Percentiles rank a stretch among this genome's conserved stretches.
These are phyloP conservation scores for Paraleonurus japonicus DNA, from an alignment of 257 asterid genomes.

Conservation along the genomic window DNA sequence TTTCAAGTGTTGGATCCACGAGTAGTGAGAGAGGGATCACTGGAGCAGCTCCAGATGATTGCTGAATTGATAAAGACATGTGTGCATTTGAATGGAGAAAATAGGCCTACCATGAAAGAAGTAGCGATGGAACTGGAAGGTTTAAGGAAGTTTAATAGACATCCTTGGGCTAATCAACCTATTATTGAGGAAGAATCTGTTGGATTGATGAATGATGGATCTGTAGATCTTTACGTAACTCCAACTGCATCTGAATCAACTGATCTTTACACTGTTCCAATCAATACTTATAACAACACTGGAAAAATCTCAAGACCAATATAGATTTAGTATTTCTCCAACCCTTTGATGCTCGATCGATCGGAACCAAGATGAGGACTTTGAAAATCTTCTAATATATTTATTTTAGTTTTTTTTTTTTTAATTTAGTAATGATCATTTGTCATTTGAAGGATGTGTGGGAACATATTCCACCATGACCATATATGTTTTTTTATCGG, in stretches of 20 bases:
- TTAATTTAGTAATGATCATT: no score
- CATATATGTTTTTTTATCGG: no score
- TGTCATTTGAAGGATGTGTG: no score
- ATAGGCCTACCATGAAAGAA: conserved; percentile 79
- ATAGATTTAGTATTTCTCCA: no score
- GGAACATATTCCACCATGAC: no score
- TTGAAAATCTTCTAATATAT: no score
- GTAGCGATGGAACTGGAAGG: conserved; percentile 69
- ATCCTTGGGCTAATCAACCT: conserved; percentile 8
- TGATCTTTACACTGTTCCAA: conserved; percentile 45
- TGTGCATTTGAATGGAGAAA: conserved; percentile 41
- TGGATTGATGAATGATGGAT: no score
- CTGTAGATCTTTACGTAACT: no score
- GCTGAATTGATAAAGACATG: conserved; percentile 57
- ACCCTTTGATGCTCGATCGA: no score
- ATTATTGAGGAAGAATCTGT: not conserved
- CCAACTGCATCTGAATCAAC: not conserved
- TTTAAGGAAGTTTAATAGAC: conserved; percentile 43
- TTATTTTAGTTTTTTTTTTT: no score
- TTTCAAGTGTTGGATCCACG: conserved; percentile 57
- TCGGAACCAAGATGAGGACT: no score
- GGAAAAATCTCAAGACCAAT: conserved; percentile 26
- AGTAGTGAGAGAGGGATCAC: conserved; percentile 54
- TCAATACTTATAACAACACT: conserved; percentile 2
- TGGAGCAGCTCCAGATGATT: conserved; percentile 50